Evolutionary conservation across 176 grass and related monocot genomes (phyloP).

Genomic region (Bonia amplexicaulis): DNA sequence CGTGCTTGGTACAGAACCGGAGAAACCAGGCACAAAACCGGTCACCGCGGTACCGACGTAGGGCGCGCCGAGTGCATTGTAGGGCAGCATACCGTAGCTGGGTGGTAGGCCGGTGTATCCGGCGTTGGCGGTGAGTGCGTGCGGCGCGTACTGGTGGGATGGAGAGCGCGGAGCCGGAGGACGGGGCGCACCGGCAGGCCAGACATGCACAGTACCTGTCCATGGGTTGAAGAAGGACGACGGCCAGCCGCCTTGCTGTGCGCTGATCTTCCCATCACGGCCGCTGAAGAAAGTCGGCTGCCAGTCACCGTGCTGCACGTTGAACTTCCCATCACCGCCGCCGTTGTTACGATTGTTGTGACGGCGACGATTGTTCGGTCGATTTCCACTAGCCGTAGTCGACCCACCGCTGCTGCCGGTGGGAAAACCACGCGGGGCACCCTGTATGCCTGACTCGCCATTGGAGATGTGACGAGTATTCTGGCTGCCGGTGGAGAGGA

Average conservation of each 20-base stretch:
- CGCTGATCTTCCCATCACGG: too few species aligned
- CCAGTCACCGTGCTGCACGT: background rate
- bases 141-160: background rate
- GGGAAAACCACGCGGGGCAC: background rate
- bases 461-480: rapidly evolving
- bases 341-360: background rate
- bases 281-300: too few species aligned
- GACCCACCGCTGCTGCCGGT: too few species aligned
- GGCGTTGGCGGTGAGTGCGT: background rate
- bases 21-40: too few species aligned
- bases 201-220: background rate
- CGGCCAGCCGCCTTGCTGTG: background rate
- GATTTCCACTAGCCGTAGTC: background rate
- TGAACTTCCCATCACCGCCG: too few species aligned
- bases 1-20: rapidly evolving
- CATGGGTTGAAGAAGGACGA: background rate
- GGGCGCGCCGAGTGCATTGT: background rate
- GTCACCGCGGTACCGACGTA: too few species aligned
- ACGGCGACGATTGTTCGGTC: background rate
- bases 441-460: background rate
- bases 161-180: too few species aligned
- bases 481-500: background rate
- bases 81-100: background rate
- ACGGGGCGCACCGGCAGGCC: background rate
- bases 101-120: background rate